Conservation (phyloP, 495 filamentous ascomycete genomes). For the Cetradonia linearis region DNA sequence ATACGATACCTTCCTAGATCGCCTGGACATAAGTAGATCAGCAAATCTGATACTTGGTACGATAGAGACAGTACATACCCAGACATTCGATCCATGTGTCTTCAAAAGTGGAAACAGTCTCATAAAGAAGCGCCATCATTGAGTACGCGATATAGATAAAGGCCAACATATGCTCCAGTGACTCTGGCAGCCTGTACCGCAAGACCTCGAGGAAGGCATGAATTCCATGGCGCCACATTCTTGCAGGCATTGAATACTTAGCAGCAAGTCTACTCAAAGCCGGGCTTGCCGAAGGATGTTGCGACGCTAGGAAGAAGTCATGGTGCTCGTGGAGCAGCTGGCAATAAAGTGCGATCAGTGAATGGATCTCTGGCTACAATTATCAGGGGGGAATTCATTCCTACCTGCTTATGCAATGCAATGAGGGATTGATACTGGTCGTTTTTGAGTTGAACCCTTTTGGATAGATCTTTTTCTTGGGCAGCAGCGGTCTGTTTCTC, state of each 20-base stretch:
- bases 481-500: constrained; percentile 26
- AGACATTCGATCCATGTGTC: constrained; percentile 90
- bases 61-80: constrained; percentile 15
- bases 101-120: constrained; percentile 51
- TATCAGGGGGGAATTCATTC: too few relatives aligned
- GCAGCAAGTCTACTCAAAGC: constrained; percentile 31
- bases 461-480: constrained; percentile 26
- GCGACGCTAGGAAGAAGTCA: constrained; percentile 41
- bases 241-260: constrained; percentile 40
- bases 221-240: constrained; percentile 46
- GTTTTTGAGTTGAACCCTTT: constrained; percentile 26
- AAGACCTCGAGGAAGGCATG: constrained; percentile 42
- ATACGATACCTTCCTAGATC: constrained; percentile 42
- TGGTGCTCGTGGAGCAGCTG: constrained; percentile 38
- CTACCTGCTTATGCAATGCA: constrained; percentile 30
- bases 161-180: constrained; percentile 43
- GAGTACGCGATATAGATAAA: constrained; percentile 46
- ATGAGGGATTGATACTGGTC: constrained; percentile 42
- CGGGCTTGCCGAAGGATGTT: constrained; percentile 38
- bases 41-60: neutral
- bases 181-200: constrained; percentile 35
- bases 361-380: constrained; percentile 23
- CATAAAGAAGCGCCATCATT: constrained; percentile 43
- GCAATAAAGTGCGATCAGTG: constrained; percentile 31
- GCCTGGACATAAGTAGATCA: neutral